These are phyloP conservation scores for Blastomyces parvus DNA, from an alignment of 2,329 filamentous ascomycete species.

Conservation along the genomic window DNA sequence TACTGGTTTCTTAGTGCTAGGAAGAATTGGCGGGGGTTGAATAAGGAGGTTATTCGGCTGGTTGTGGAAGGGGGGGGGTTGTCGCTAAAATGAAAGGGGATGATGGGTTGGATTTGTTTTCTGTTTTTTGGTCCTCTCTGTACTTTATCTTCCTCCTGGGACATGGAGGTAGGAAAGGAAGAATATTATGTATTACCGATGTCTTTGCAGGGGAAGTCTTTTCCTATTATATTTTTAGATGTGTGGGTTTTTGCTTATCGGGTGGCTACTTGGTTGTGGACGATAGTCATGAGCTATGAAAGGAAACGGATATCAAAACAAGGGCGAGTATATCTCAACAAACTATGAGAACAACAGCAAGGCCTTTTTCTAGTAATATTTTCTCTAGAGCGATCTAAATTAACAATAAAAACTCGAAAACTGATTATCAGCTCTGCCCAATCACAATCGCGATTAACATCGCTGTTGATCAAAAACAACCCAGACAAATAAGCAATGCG, in stretches of 20 bases:
- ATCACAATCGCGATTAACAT: too few species aligned
- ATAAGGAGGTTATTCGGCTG: slow-evolving; percentile 16
- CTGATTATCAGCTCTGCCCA: too few species aligned
- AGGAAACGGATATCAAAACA: too few species aligned
- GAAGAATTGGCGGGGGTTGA: slow-evolving; percentile 15
- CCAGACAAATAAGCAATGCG: too few species aligned
- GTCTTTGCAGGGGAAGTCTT: background rate
- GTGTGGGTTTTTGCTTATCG: background rate
- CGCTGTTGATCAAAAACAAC: too few species aligned
- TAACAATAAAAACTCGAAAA: too few species aligned
- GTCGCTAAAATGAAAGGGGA: slow-evolving; percentile 12
- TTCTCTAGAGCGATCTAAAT: too few species aligned
- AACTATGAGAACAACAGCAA: too few species aligned
- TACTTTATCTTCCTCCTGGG: background rate
- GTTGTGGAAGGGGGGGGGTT: slow-evolving; percentile 16
- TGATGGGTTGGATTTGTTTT: background rate
- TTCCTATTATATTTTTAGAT: background rate
- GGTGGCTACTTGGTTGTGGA: background rate
- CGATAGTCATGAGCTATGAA: background rate
- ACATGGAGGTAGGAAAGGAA: background rate
- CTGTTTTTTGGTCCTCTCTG: background rate
- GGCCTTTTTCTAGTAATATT: too few species aligned
- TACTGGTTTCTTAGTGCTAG: slow-evolving; percentile 15
- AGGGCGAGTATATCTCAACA: too few species aligned
- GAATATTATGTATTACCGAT: background rate